Evolutionary conservation across 1,284 basidiomycete species (phyloP).

Genomic region (Agroathelia rolfsii): DNA sequence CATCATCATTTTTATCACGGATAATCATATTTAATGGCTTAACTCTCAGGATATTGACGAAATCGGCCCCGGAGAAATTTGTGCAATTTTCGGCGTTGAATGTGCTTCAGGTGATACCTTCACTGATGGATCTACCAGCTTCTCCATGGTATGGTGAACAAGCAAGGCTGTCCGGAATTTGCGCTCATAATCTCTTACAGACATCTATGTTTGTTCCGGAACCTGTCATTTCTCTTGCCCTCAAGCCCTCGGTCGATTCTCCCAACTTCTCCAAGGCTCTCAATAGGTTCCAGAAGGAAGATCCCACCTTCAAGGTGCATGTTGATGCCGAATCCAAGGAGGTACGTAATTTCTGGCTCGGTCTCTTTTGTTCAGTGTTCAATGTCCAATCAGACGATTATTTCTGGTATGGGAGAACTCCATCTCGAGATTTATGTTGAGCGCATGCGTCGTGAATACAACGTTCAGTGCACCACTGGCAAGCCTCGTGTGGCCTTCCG

Average conservation of each 20-base stretch:
- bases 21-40: no score
- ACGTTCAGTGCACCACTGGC: constrained; percentile 87
- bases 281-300: constrained; percentile 98
- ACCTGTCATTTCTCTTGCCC: constrained; percentile 92
- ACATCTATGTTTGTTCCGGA: constrained; percentile 99
- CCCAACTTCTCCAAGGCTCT: constrained; percentile 95
- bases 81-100: constrained; percentile 98
- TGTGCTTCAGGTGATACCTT: constrained; percentile 99
- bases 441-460: constrained; percentile 97
- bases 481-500: constrained; percentile 97
- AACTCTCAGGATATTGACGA: constrained; percentile 72
- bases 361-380: neutral
- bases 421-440: constrained; percentile 99
- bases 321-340: constrained; percentile 92
- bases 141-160: constrained; percentile 84
- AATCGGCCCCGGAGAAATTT: constrained; percentile 98
- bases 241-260: constrained; percentile 92
- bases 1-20: no score
- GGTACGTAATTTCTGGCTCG: constrained; percentile 28
- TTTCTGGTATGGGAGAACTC: constrained; percentile 98
- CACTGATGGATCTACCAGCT: constrained; percentile 81
- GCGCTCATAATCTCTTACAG: constrained; percentile 29
- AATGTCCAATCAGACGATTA: constrained; percentile 73
- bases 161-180: no score
- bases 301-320: constrained; percentile 97